These are phyloP conservation scores for Priceomyces fermenticarens DNA, from an alignment of 805 yeast species.

Conservation along the genomic window DNA sequence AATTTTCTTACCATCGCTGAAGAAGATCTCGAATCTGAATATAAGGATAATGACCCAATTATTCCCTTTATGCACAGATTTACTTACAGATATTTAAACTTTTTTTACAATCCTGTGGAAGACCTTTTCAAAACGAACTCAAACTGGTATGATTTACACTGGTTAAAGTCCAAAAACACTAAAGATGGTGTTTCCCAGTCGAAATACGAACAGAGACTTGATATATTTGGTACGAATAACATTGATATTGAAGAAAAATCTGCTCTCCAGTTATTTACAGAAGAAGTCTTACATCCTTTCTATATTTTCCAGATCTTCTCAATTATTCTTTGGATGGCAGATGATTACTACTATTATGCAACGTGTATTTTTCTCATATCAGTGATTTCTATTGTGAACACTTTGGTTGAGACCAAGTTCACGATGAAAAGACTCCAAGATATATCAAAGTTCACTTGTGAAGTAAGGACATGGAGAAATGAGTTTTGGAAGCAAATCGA, in stretches of 20 bases:
- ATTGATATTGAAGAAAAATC: slow-evolving; percentile 77
- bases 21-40: slow-evolving; percentile 21
- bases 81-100: slow-evolving; percentile 77
- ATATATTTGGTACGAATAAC: slow-evolving; percentile 75
- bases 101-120: slow-evolving; percentile 82
- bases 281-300: slow-evolving; percentile 93
- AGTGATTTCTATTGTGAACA: slow-evolving; percentile 69
- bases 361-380: slow-evolving; percentile 88
- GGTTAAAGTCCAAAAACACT: slow-evolving; percentile 60
- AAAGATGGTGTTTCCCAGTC: slow-evolving; percentile 72
- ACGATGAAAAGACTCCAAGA: slow-evolving; percentile 70
- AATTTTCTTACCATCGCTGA: slow-evolving; percentile 48
- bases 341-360: slow-evolving; percentile 92
- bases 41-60: slow-evolving; percentile 51
- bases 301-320: slow-evolving; percentile 94
- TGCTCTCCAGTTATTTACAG: slow-evolving; percentile 60
- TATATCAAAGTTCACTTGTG: slow-evolving; percentile 72
- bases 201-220: slow-evolving; percentile 60
- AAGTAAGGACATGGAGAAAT: slow-evolving; percentile 84
- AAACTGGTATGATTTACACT: slow-evolving; percentile 81
- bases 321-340: slow-evolving; percentile 86
- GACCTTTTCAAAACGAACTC: slow-evolving; percentile 81
- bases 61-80: slow-evolving; percentile 70
- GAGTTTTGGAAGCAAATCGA: slow-evolving; percentile 86
- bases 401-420: slow-evolving; percentile 80